phyloP scores from a whole-genome alignment of 1,139 yeast species.

The Blastobotrys aristatus region DNA sequence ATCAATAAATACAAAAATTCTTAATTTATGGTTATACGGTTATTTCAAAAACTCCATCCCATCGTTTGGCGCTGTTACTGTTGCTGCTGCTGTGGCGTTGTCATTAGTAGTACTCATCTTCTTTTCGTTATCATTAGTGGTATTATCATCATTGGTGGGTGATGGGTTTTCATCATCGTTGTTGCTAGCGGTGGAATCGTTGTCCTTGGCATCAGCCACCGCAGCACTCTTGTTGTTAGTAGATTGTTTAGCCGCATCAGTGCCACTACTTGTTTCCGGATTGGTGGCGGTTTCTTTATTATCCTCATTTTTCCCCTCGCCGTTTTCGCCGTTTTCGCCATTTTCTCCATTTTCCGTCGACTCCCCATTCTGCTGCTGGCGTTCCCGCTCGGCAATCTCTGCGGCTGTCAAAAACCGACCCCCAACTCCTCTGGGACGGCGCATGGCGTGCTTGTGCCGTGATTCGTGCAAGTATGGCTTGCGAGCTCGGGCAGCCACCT shows the following conservation, averaged over 20 bases:
- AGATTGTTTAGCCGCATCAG: neutral
- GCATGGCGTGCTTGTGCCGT: conserved; percentile 98
- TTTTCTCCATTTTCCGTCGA: neutral
- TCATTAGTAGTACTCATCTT: conserved; percentile 1
- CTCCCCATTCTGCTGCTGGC: conserved; percentile 37
- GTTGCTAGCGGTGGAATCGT: neutral
- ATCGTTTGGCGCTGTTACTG: conserved; percentile 1
- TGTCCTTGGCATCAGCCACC: neutral
- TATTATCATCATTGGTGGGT: too few species aligned
- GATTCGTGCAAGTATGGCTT: conserved; percentile 96
- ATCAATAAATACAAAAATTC: neutral
- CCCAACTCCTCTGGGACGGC: conserved; percentile 98
- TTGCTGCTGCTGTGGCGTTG: neutral
- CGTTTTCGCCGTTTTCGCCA: neutral
- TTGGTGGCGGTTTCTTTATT: neutral
- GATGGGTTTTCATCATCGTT: neutral
- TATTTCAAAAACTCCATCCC: conserved; percentile 4
- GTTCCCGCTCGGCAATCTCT: conserved; percentile 83
- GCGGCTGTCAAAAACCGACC: conserved; percentile 96
- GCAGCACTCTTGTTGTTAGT: neutral
- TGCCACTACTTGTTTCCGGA: neutral
- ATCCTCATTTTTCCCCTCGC: neutral
- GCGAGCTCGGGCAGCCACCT: conserved; percentile 75
- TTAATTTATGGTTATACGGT: neutral
- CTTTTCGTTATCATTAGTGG: conserved; percentile 2